Percentiles rank a stretch among this genome's conserved stretches.
phyloP scores from a whole-genome alignment of 1,284 basidiomycete species.

The Naganishia sp. region DNA sequence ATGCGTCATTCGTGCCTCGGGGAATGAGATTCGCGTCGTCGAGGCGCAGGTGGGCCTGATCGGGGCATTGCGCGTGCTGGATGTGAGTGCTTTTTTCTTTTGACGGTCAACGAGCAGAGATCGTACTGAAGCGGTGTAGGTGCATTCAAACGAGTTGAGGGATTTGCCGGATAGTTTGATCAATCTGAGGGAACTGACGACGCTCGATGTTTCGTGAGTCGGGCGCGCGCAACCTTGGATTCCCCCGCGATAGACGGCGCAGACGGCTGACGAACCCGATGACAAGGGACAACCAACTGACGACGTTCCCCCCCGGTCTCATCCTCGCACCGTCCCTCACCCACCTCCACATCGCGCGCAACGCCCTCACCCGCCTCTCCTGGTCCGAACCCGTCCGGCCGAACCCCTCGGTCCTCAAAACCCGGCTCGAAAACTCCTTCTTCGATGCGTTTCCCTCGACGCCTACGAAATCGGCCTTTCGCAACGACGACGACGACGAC shows the following conservation, averaged over 20 bases:
- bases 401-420: conserved; percentile 45
- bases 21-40: conserved; percentile 42
- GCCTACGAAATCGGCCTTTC: conserved; percentile 28
- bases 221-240: no score
- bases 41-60: conserved; percentile 51
- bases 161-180: conserved; percentile 46
- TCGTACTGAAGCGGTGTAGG: conserved; percentile 33
- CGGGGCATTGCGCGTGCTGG: conserved; percentile 48
- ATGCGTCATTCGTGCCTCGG: conserved; percentile 40
- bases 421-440: conserved; percentile 38
- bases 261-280: background rate
- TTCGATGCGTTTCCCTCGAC: conserved; percentile 30
- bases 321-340: conserved; percentile 49
- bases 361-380: conserved; percentile 43
- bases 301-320: conserved; percentile 42
- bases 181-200: conserved; percentile 47
- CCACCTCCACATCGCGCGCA: conserved; percentile 47
- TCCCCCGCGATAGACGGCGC: background rate
- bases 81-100: conserved; percentile 41
- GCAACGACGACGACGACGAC: conserved; percentile 21
- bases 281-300: conserved; percentile 45
- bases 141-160: conserved; percentile 43
- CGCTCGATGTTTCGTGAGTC: conserved; percentile 50
- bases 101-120: background rate
- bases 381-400: conserved; percentile 45